A percentile compares a stretch with the other conserved stretches of the same genome.
phyloP scores from a whole-genome alignment of 352 stramenopile species.

The Blastocystis sp. region DNA sequence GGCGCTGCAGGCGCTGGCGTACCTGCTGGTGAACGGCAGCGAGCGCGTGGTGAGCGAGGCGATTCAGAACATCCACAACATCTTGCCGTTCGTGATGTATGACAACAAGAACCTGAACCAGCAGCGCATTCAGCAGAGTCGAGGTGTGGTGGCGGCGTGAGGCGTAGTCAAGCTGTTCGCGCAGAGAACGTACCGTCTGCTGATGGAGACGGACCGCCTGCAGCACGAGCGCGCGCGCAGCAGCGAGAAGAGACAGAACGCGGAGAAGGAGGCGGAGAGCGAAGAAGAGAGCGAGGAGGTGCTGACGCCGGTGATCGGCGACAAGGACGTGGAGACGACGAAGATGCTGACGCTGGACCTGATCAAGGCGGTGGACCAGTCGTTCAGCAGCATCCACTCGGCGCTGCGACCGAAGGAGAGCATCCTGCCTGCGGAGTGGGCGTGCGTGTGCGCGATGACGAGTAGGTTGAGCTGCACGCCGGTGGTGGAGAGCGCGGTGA shows the following conservation, averaged over 20 bases:
- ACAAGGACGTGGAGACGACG: constrained; percentile 1
- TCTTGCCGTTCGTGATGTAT: constrained; percentile 55
- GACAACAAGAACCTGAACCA: constrained; percentile 65
- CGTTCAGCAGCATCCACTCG: constrained; percentile 20
- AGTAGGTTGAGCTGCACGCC: constrained; percentile 2
- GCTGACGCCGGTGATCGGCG: constrained; percentile 5
- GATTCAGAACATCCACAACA: constrained; percentile 69
- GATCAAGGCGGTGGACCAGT: constrained; percentile 54
- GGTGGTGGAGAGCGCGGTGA: neutral
- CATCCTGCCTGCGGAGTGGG: constrained; percentile 23
- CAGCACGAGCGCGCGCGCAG: constrained; percentile 21
- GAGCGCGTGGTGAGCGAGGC: constrained; percentile 58
- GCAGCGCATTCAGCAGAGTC: constrained; percentile 56
- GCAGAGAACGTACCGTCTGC: constrained; percentile 34
- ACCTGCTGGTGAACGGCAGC: constrained; percentile 68
- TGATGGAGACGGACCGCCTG: constrained; percentile 64
- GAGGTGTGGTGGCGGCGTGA: neutral
- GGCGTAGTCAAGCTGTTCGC: constrained; percentile 55
- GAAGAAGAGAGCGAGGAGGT: constrained; percentile 27
- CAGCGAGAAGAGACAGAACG: constrained; percentile 8
- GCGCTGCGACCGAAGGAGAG: constrained; percentile 11
- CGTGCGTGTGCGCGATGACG: neutral
- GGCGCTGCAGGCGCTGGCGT: constrained; percentile 65
- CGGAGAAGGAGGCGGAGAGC: neutral
- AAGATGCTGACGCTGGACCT: constrained; percentile 56